These are phyloP conservation scores for Angomonas desouzai DNA, from an alignment of 208 protist genomes.

Conservation along the genomic window DNA sequence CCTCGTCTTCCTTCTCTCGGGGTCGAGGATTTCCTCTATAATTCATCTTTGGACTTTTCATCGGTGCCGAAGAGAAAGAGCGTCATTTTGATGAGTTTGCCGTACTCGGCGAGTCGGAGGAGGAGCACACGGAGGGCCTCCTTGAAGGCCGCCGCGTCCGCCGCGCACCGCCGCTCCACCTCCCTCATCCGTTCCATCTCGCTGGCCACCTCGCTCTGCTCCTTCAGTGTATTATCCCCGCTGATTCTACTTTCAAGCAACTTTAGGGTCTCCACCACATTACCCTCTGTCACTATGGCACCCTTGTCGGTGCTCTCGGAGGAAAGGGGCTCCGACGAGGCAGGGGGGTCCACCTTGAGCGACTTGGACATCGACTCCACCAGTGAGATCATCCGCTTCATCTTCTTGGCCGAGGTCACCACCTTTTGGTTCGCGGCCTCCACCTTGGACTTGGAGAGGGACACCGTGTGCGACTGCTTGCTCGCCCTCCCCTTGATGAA, in stretches of 20 bases:
- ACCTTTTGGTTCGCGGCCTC: background rate
- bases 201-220: constrained; percentile 25
- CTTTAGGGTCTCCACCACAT: constrained; percentile 49
- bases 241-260: constrained; percentile 36
- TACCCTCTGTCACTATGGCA: constrained; percentile 31
- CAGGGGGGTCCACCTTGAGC: constrained; percentile 20
- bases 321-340: too few species aligned
- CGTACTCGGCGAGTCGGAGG: constrained; percentile 47
- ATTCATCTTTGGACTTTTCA: constrained; percentile 60
- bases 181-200: constrained; percentile 33
- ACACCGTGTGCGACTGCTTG: constrained; percentile 1
- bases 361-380: constrained; percentile 18
- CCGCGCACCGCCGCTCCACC: constrained; percentile 27
- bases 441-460: background rate
- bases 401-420: background rate
- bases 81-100: constrained; percentile 50
- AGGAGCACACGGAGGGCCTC: constrained; percentile 60
- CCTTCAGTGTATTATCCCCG: constrained; percentile 21
- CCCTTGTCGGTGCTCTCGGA: too few species aligned
- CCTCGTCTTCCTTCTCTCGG: constrained; percentile 11
- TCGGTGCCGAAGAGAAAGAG: constrained; percentile 78
- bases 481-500: background rate
- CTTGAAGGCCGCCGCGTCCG: constrained; percentile 50
- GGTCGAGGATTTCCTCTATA: constrained; percentile 54
- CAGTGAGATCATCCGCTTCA: constrained; percentile 21